Base-by-base conservation (phyloP, 139 green algal species). In the Spirogloea muscicola region DNA sequence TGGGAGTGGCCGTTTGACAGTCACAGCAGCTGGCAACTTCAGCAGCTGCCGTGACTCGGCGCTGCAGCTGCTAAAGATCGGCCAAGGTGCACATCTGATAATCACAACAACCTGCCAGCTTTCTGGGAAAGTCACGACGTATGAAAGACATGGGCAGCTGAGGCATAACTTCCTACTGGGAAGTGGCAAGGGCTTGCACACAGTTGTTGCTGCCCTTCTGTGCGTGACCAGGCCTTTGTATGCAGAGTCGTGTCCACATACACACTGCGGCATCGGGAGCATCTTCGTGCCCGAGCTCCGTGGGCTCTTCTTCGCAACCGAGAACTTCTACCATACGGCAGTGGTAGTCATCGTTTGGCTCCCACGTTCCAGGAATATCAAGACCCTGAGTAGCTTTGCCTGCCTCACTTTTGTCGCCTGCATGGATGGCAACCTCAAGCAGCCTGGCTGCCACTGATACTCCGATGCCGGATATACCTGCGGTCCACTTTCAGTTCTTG, bases 271-370 rank as follows among this genome's bases (percentile, higher is more conserved):
- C 4, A 42, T 81, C 37, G 55, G 43, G 33, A 36, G 63, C 1
- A 40, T 40, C 4, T 72, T 68, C 25, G 38, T 39, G 18, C 75
- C 75, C 27, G 36, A 40, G 27, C 41, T 82, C 4, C 4, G 41
- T 0, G 75, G 75, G 21, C 13, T 48, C 49, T 79, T 83, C 43
- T 31, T 83, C 13, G 76, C 76, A 1, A 83, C 76, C 4, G 76
- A 83, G 31, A 83, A 83, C 44, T 83, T 83, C 41, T 65, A 62
- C 39, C 65, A 83, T 58, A 83, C 76, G 16, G 57, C 57, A n/a
- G 13, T 65, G 57, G 13, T 13, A 13, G 29, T 65, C 57, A 13
- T 46, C 31, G 13, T 46, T 16, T 65, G 13, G 31, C 13, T 13
- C 57, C 13, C 13, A 65, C 31, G 57, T 41, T 65, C 29, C 29